These are phyloP conservation scores for Boletus insuetus DNA, from an alignment of 768 basidiomycete species.

Conservation along the genomic window DNA sequence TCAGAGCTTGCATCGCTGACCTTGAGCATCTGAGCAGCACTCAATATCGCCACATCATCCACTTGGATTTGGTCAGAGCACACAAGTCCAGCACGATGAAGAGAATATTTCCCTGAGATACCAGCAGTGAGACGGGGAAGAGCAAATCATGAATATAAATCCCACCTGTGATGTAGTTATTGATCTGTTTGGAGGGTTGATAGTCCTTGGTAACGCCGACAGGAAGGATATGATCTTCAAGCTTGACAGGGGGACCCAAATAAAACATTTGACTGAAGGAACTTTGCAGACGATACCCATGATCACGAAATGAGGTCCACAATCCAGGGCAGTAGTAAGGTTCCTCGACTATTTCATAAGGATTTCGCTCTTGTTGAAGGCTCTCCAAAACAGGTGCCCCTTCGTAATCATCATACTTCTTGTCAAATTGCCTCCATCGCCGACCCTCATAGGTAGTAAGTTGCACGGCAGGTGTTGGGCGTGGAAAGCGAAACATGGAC, in stretches of 20 bases:
- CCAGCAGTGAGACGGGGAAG: too few species aligned
- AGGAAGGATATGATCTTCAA: too few species aligned
- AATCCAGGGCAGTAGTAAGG: background rate
- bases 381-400: background rate
- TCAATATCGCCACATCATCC: too few species aligned
- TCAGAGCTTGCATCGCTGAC: too few species aligned
- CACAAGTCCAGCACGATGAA: too few species aligned
- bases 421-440: background rate
- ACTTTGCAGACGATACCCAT: background rate
- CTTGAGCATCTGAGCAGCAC: too few species aligned
- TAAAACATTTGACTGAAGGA: slow-evolving; percentile 12
- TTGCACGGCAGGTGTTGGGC: background rate
- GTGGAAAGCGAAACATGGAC: slow-evolving; percentile 1
- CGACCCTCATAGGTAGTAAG: background rate
- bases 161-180: too few species aligned
- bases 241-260: background rate
- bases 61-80: too few species aligned
- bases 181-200: too few species aligned
- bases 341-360: background rate
- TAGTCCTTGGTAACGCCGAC: too few species aligned
- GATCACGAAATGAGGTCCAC: slow-evolving; percentile 7
- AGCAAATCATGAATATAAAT: too few species aligned
- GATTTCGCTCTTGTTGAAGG: background rate
- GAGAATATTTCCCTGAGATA: too few species aligned
- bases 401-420: background rate